These are phyloP conservation scores for Vigna hirtella DNA, from an alignment of 306 rosid species.

Conservation along the genomic window DNA sequence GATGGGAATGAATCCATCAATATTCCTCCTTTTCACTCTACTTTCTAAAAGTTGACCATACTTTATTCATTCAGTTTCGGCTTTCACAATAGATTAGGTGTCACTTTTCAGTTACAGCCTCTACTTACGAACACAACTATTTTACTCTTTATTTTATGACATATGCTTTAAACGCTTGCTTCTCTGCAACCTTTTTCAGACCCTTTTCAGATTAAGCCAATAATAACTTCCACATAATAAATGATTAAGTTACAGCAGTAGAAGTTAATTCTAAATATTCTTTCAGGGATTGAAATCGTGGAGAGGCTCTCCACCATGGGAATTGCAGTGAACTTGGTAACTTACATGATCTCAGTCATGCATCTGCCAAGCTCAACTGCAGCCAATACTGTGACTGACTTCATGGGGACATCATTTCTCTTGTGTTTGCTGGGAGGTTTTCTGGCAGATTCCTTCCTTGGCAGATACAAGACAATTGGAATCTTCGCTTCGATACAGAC, in stretches of 20 bases:
- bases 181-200: neutral
- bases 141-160: neutral
- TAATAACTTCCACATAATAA: neutral
- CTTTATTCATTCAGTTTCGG: conserved; percentile 30
- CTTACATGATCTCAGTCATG: conserved; percentile 83
- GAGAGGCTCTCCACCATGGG: conserved; percentile 99
- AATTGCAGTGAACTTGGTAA: conserved; percentile 87
- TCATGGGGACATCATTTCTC: conserved; percentile 85
- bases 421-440: conserved; percentile 93
- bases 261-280: conserved; percentile 26
- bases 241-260: neutral
- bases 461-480: conserved; percentile 80
- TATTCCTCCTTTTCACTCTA: neutral
- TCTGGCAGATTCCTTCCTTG: conserved; percentile 92
- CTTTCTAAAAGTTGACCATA: conserved; percentile 39
- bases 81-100: conserved; percentile 17
- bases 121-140: conserved; percentile 20
- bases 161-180: conserved; percentile 20
- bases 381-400: conserved; percentile 92
- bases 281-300: conserved; percentile 74
- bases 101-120: conserved; percentile 39
- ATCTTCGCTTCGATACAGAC: conserved; percentile 77
- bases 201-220: neutral
- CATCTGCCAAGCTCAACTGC: conserved; percentile 91
- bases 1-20: conserved; percentile 25